A percentile compares a stretch with the other conserved stretches of the same genome.
Conservation (phyloP, 192 early-diverging fungal genomes). For the Umbelopsis sp. region DNA sequence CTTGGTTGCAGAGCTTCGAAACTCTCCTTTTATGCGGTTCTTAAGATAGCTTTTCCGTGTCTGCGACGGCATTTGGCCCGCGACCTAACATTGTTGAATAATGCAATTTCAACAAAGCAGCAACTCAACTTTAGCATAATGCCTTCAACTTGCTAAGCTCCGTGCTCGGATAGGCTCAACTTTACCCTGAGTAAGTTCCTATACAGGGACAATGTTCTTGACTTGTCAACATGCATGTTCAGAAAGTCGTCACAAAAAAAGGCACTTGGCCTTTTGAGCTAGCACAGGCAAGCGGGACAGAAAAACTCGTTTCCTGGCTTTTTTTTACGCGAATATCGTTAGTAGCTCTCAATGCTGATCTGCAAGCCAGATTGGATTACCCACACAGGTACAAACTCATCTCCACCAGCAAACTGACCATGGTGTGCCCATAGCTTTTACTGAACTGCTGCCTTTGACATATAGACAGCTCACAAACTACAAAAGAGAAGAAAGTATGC, state of each 20-base stretch:
- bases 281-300: neutral
- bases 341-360: constrained; percentile 59
- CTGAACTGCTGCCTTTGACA: neutral
- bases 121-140: too few species aligned
- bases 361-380: constrained; percentile 69
- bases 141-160: too few species aligned
- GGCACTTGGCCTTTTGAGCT: neutral
- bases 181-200: constrained; percentile 9
- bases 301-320: neutral
- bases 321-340: neutral
- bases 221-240: constrained; percentile 8
- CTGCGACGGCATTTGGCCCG: constrained; percentile 12
- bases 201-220: constrained; percentile 17
- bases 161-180: neutral
- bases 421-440: neutral
- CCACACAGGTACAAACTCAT: constrained; percentile 71
- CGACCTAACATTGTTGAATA: neutral
- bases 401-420: constrained; percentile 31
- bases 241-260: constrained; percentile 10
- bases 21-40: constrained; percentile 6
- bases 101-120: neutral
- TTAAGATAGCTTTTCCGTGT: constrained; percentile 7
- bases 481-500: constrained; percentile 48
- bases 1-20: neutral
- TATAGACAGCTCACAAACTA: constrained; percentile 15